Conservation (phyloP, 2,329 filamentous ascomycete species). For the Talaromyces islandicus region DNA sequence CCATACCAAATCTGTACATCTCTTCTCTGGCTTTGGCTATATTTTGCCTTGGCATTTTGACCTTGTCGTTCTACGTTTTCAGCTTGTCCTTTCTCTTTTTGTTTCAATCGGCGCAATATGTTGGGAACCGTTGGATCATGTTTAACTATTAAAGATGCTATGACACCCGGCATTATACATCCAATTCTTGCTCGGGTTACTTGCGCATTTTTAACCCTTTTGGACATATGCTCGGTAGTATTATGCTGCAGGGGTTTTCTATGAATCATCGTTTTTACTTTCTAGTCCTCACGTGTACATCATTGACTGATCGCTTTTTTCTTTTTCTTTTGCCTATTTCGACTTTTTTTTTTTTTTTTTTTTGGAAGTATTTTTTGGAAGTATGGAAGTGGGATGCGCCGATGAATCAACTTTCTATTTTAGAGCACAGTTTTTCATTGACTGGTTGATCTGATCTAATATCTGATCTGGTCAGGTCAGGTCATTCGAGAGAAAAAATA, state of each 20-base stretch:
- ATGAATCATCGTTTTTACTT: conserved; percentile 4
- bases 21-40: conserved; percentile 17
- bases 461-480: neutral
- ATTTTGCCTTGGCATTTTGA: conserved; percentile 7
- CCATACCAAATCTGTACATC: conserved; percentile 26
- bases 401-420: neutral
- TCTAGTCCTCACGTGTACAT: conserved; percentile 8
- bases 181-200: neutral
- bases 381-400: neutral
- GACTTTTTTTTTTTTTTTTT: conserved; percentile 1
- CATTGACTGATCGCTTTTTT: conserved; percentile 1
- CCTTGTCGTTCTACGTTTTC: conserved; percentile 19
- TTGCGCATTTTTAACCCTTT: neutral
- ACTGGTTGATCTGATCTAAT: neutral
- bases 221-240: neutral
- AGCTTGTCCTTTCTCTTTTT: conserved; percentile 8
- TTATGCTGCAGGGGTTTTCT: neutral
- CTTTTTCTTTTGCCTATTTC: neutral
- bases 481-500: neutral
- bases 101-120: neutral
- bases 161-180: neutral
- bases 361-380: conserved; percentile 3
- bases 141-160: neutral
- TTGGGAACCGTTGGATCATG: neutral
- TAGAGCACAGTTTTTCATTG: conserved; percentile 2